phyloP scores from a whole-genome alignment of 83 land plant species.

The Thuja plicata region DNA sequence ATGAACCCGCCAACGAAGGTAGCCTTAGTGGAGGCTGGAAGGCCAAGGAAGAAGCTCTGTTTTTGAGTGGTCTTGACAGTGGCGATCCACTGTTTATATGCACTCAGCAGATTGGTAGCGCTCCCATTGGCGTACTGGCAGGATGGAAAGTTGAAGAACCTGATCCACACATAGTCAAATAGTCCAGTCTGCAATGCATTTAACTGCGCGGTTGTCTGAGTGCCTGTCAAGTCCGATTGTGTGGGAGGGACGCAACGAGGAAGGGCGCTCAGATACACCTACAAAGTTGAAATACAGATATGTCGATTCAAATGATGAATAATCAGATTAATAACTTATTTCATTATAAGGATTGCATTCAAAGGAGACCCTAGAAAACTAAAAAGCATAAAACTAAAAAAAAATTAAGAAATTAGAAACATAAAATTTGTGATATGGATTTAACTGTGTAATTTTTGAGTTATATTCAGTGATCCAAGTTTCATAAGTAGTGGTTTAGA shows the following conservation, averaged over 20 bases:
- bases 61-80: background rate
- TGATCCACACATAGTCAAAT: slow-evolving; percentile 35
- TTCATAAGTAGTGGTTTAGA: too few species aligned
- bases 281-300: background rate
- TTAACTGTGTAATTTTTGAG: too few species aligned
- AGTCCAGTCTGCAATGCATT: slow-evolving; percentile 35
- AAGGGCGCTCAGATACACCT: slow-evolving; percentile 32
- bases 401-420: too few species aligned
- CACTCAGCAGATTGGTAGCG: slow-evolving; percentile 12
- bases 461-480: too few species aligned
- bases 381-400: too few species aligned
- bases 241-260: slow-evolving; percentile 22
- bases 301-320: too few species aligned
- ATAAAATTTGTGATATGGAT: too few species aligned
- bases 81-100: background rate
- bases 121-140: slow-evolving; percentile 22
- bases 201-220: too few species aligned
- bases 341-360: too few species aligned
- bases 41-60: slow-evolving; percentile 18
- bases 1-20: slow-evolving; percentile 28
- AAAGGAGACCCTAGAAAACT: too few species aligned
- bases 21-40: slow-evolving; percentile 37
- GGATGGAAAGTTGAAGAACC: background rate
- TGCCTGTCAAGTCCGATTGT: too few species aligned
- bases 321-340: too few species aligned